Evolutionary conservation across 345 rosid species (phyloP).

Genomic region (Murraya paniculata): DNA sequence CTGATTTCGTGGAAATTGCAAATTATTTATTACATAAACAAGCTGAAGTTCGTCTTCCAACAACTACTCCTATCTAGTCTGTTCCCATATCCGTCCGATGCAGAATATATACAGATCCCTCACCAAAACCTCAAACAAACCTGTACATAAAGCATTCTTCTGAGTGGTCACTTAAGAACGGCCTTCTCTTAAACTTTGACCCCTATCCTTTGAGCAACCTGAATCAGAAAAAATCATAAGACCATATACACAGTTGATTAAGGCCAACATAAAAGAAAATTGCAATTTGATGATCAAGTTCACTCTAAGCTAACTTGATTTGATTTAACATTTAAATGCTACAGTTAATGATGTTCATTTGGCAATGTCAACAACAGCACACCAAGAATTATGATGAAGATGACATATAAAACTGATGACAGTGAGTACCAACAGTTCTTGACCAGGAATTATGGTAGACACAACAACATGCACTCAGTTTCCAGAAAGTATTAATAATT

Average conservation of each 20-base stretch:
- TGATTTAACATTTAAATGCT: not conserved
- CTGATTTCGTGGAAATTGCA: not conserved
- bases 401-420: not conserved
- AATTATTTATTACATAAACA: not conserved
- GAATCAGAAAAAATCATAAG: constrained; percentile 6
- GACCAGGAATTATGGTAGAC: not conserved
- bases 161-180: not conserved
- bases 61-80: not conserved
- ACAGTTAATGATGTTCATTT: not conserved
- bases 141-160: constrained; percentile 20
- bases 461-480: not conserved
- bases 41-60: not conserved
- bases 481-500: not conserved
- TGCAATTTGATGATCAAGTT: not conserved
- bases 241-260: not conserved
- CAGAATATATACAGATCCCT: not conserved
- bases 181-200: constrained; percentile 44
- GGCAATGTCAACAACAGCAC: not conserved
- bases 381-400: not conserved
- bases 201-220: constrained; percentile 85
- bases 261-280: not conserved
- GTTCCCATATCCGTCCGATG: not conserved
- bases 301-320: not conserved
- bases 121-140: not conserved
- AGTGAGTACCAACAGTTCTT: not conserved